Conservation (phyloP, 2,329 filamentous ascomycete genomes). For the Penicillium sp. region DNA sequence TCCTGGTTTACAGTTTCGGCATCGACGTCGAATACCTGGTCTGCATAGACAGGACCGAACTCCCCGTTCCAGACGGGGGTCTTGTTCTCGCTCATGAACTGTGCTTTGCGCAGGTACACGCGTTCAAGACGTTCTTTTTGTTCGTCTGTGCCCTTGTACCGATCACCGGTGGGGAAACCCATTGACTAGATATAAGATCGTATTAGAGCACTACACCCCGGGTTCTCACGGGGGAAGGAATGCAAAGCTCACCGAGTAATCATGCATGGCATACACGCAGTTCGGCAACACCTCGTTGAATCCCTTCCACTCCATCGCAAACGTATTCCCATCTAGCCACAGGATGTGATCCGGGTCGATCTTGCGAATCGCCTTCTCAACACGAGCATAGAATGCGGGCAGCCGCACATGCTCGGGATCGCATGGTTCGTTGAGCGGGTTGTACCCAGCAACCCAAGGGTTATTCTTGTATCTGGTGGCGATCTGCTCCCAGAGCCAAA, state of each 20-base stretch:
- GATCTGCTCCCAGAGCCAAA: constrained; percentile 52
- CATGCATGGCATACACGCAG: constrained; percentile 47
- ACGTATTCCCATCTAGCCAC: constrained; percentile 48
- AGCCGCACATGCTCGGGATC: constrained; percentile 49
- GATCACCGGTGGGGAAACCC: constrained; percentile 44
- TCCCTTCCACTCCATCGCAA: constrained; percentile 46
- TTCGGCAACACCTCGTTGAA: constrained; percentile 47
- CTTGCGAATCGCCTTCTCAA: constrained; percentile 48
- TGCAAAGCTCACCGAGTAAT: constrained; percentile 35
- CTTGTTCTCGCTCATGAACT: constrained; percentile 46
- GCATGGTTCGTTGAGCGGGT: constrained; percentile 53
- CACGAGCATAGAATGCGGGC: constrained; percentile 47
- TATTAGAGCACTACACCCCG: background rate
- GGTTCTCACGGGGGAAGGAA: background rate
- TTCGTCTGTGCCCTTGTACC: constrained; percentile 42
- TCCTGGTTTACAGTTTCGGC: constrained; percentile 43
- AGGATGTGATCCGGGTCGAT: constrained; percentile 50
- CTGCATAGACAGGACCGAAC: constrained; percentile 47
- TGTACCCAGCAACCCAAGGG: constrained; percentile 52
- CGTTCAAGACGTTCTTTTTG: constrained; percentile 44
- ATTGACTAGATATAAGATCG: constrained; percentile 25
- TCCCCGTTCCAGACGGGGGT: constrained; percentile 56
- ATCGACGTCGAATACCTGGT: constrained; percentile 28
- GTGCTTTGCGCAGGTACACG: constrained; percentile 48
- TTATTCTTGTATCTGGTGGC: constrained; percentile 47